Conservation (phyloP, 2,329 filamentous ascomycete genomes). For the Neoarthrinium moseri region DNA sequence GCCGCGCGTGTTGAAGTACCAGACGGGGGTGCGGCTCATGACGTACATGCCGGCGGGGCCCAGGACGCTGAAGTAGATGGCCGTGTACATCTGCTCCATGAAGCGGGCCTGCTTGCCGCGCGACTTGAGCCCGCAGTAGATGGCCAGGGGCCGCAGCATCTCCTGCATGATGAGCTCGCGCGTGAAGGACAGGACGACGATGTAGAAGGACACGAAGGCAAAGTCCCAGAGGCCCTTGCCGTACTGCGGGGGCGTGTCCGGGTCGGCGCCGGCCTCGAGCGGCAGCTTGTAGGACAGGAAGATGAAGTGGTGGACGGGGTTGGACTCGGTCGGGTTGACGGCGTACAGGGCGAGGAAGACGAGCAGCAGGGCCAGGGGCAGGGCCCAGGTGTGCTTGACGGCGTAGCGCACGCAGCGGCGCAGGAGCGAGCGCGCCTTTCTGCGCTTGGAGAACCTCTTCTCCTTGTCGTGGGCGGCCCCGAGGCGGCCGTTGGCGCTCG, state of each 20-base stretch:
- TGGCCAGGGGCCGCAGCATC: constrained; percentile 74
- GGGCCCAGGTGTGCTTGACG: constrained; percentile 59
- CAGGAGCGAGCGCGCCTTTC: constrained; percentile 52
- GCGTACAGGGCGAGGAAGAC: constrained; percentile 68
- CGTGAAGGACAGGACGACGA: constrained; percentile 84
- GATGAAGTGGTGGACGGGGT: constrained; percentile 77
- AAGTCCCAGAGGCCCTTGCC: constrained; percentile 87
- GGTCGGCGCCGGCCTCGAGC: constrained; percentile 35
- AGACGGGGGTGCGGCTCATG: constrained; percentile 87
- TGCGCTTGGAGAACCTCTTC: constrained; percentile 52
- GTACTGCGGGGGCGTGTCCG: constrained; percentile 63
- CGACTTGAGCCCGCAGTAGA: constrained; percentile 65
- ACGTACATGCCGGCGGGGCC: constrained; percentile 85
- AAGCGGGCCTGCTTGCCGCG: constrained; percentile 83
- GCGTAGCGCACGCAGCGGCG: constrained; percentile 51
- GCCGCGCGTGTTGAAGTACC: constrained; percentile 89
- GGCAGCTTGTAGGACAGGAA: constrained; percentile 86
- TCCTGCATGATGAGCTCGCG: constrained; percentile 97
- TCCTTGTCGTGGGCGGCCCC: constrained; percentile 17
- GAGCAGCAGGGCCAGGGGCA: constrained; percentile 67
- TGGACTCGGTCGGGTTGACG: constrained; percentile 72
- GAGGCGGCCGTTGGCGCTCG: constrained; percentile 18
- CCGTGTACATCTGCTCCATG: constrained; percentile 96
- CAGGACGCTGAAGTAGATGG: constrained; percentile 81
- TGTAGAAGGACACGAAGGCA: constrained; percentile 87